Evolutionary conservation across 108 stramenopile species (phyloP), one percentile per base, ranked within the genome.

Genomic region (Discostella stelligeroides): DNA sequence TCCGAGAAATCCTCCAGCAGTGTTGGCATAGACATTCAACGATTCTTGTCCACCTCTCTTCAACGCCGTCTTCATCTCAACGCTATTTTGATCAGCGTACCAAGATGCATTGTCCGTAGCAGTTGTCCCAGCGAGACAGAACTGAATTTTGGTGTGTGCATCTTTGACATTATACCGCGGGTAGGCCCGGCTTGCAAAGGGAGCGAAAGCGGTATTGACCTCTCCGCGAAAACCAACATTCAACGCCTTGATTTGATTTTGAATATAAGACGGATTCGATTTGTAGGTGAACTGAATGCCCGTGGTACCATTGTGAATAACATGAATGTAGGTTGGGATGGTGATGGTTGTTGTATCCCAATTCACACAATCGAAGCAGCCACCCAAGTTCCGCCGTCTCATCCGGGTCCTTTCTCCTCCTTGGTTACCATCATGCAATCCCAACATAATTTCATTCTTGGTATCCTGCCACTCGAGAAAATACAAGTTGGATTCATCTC

Each of bases 21-120:
- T 12, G 20, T 46, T 65, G 53, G 28, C 63, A 3, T 62, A 75
- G 17, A 75, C 40, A 40, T 75, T 75, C 7, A 75, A 47, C 27
- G 74, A 61, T 23, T 55, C 65, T 9, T 21, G 4, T 1, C 48
- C 64, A 30, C 65, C 65, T 15, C 11, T n/a, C 1, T 30, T 14
- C 25, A 59, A 20, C 1, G 64, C 64, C 5, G 7, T 5, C 1
- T 49, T 17, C 48, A 49, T 49, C 1, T 4, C 48, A 7, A 7
- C 6, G 0, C 4, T 2, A 3, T 49, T n/a, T n/a, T n/a, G n/a
- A n/a, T n/a, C n/a, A n/a, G n/a, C n/a, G n/a, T n/a, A n/a, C n/a
- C n/a, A n/a, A n/a, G n/a, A n/a, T n/a, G n/a, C 38, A 15, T 15
- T 9, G 5, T 63, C 60, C 13, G 34, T n/a, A n/a, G n/a, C n/a